Base-by-base conservation (phyloP, 2,329 filamentous ascomycete genomes). In the Fonsecaea pugnacius region DNA sequence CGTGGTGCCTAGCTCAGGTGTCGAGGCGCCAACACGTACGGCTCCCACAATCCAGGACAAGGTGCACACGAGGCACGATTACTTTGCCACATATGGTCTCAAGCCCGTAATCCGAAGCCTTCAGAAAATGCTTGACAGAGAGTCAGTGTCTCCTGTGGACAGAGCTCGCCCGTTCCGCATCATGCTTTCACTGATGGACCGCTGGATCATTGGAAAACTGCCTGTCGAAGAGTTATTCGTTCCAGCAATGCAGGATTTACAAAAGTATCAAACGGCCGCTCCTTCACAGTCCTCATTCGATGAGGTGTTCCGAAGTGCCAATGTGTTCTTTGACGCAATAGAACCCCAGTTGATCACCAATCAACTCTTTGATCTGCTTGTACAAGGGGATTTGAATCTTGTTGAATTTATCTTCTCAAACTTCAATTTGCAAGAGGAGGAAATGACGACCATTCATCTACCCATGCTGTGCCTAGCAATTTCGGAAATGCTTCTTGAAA, bases 271-370 rank as follows among this genome's bases (percentile, higher is more conserved):
- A 75, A 79, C 81, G 30, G 81, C 80, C 58, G 86, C 89, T 10
- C 77, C 84, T 0, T 84, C 83, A n/a, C 89, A 89, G 72, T 78
- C 84, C 6, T 87, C 94, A 63, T 92, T 95, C 66, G 84, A 87
- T 14, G 95, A 99, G 75, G 92, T 98, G 2, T 84, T 98, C 70
- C 88, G 91, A 70, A 98, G 94, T 74, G 95, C 94, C 4, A 96
- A 91, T 73, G 89, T 95, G 46, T 99, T 99, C 78, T 99, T 99
- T 70, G 95, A 99, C 74, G 94, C 94, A 4, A 94, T 98, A 43
- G 95, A 99, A 77, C 96, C 93, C 72, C 90, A 91, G 7, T 82
- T 98, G 21, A 96, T 99, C 53, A 99, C 96, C 82, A 88, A 89
- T 54, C 91, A 96, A 73, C 83, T 95, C 48, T 80, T 95, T 64